phyloP scores from a whole-genome alignment of 768 basidiomycete genomes.

The Psilocybe subaeruginosa region DNA sequence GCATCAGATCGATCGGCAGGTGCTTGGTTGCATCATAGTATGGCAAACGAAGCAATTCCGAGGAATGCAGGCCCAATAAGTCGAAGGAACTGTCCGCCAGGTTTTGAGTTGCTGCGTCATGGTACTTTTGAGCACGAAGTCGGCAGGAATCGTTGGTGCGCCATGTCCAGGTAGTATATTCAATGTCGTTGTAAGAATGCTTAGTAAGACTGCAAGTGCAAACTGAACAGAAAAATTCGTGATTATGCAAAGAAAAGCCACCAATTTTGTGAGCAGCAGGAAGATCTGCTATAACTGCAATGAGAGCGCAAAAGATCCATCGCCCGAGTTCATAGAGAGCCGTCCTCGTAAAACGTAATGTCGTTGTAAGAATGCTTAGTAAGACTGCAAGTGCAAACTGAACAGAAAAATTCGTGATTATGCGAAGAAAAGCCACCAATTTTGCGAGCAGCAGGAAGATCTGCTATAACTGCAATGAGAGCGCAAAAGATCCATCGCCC shows the following conservation, averaged over 20 bases:
- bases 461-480: slow-evolving; percentile 32
- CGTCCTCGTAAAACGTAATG: too few species aligned
- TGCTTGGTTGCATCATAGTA: slow-evolving; percentile 41
- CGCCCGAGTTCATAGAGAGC: too few species aligned
- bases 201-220: slow-evolving; percentile 14
- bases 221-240: slow-evolving; percentile 14
- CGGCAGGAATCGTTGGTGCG: slow-evolving; percentile 21
- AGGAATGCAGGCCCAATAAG: slow-evolving; percentile 19
- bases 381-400: slow-evolving; percentile 13
- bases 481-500: slow-evolving; percentile 27
- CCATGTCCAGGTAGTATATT: slow-evolving; percentile 21
- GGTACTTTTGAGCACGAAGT: slow-evolving; percentile 2
- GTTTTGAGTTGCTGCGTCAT: neutral
- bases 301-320: too few species aligned
- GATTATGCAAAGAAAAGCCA: slow-evolving; percentile 11
- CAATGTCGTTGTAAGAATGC: slow-evolving; percentile 15
- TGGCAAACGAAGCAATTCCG: slow-evolving; percentile 33
- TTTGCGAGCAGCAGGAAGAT: slow-evolving; percentile 37
- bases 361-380: slow-evolving; percentile 16
- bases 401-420: slow-evolving; percentile 13
- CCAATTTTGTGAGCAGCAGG: too few species aligned
- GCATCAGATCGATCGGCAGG: slow-evolving; percentile 42
- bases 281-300: too few species aligned
- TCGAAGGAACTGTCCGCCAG: slow-evolving; percentile 6
- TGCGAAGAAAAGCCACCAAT: slow-evolving; percentile 18